Evolutionary conservation across 768 basidiomycete genomes (phyloP).

Genomic region (Macrolepiota fuliginosa): DNA sequence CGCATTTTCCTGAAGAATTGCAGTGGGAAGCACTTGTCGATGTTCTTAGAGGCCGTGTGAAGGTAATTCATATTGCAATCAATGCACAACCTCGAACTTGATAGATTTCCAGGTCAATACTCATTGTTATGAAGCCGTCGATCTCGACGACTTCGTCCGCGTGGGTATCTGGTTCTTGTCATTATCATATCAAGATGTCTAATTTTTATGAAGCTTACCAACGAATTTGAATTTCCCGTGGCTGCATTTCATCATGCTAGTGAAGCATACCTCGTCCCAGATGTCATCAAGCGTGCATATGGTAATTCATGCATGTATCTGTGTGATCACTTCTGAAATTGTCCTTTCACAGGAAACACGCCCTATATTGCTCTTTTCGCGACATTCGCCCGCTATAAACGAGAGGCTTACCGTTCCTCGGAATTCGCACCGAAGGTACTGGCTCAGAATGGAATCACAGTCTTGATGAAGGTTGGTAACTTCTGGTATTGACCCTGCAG

Average conservation of each 20-base stretch:
- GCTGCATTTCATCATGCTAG: slow-evolving; percentile 79
- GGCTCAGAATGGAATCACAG: slow-evolving; percentile 60
- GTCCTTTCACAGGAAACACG: slow-evolving; percentile 44
- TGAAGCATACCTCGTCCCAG: slow-evolving; percentile 82
- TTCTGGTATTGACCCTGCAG: not conserved
- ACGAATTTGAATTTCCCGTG: slow-evolving; percentile 82
- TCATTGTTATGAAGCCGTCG: slow-evolving; percentile 61
- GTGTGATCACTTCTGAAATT: not conserved
- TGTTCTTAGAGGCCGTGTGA: slow-evolving; percentile 74
- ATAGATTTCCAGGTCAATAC: slow-evolving; percentile 40
- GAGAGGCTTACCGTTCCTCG: slow-evolving; percentile 78
- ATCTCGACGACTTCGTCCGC: slow-evolving; percentile 68
- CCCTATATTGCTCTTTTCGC: slow-evolving; percentile 84
- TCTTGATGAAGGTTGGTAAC: slow-evolving; percentile 67
- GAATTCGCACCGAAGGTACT: slow-evolving; percentile 81
- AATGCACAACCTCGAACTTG: not conserved
- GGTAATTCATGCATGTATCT: slow-evolving; percentile 34
- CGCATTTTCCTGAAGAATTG: slow-evolving; percentile 61
- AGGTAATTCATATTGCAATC: slow-evolving; percentile 34
- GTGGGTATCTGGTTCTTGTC: slow-evolving; percentile 35
- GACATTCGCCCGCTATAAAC: slow-evolving; percentile 57
- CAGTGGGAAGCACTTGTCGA: slow-evolving; percentile 81
- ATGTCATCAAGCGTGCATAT: slow-evolving; percentile 66
- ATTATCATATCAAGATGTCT: not conserved
- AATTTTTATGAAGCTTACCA: slow-evolving; percentile 53